Percentiles rank a stretch among this genome's conserved stretches.
These are phyloP conservation scores for Gonium pectorale DNA, from an alignment of 139 green algal genomes.

Conservation along the genomic window DNA sequence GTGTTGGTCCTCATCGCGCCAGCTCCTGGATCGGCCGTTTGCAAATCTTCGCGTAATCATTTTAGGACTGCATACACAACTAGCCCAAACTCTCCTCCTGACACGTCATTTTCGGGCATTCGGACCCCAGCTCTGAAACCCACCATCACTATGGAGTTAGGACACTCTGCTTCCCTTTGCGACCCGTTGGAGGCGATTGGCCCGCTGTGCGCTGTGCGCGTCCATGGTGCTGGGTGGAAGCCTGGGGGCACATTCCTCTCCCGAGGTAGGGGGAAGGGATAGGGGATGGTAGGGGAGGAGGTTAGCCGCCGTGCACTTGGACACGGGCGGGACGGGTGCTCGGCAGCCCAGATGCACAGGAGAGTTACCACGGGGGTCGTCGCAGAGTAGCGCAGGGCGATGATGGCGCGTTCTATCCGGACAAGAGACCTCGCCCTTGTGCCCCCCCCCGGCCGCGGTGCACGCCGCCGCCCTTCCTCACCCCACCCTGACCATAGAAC, in stretches of 20 bases:
- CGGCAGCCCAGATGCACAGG: neutral
- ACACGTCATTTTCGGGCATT: neutral
- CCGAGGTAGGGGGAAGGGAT: too few relatives aligned
- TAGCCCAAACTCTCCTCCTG: neutral
- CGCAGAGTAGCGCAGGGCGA: neutral
- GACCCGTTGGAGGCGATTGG: neutral
- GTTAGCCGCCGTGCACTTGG: neutral
- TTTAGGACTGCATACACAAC: neutral
- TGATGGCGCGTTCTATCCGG: too few relatives aligned
- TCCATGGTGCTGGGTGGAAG: neutral
- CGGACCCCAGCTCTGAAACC: neutral
- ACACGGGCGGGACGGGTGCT: neutral
- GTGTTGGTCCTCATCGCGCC: too few relatives aligned
- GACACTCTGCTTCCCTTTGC: neutral
- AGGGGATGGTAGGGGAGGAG: too few relatives aligned
- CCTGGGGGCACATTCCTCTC: too few relatives aligned
- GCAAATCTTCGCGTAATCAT: neutral
- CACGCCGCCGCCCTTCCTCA: too few relatives aligned
- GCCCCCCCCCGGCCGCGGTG: too few relatives aligned
- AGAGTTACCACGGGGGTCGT: neutral
- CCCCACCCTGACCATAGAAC: too few relatives aligned
- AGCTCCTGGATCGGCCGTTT: too few relatives aligned
- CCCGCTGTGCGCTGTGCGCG: neutral
- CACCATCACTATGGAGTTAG: neutral
- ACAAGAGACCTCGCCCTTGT: too few relatives aligned